Base-by-base conservation (phyloP, 2,329 filamentous ascomycete species). In the Torrubiellomyces zombiae region DNA sequence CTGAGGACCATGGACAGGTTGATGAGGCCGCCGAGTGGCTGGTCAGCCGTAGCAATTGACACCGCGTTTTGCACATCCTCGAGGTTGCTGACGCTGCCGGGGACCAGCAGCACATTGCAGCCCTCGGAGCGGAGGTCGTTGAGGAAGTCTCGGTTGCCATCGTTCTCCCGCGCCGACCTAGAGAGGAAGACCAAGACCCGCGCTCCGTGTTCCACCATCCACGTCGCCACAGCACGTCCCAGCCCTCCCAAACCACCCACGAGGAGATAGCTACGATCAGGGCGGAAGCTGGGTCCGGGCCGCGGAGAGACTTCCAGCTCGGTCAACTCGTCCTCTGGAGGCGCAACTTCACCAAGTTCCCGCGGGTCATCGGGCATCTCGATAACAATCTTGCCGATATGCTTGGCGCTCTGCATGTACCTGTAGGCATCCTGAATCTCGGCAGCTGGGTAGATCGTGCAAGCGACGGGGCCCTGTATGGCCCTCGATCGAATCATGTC, bases 1-100 rank as follows among this genome's bases (percentile, higher is more conserved):
- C 26, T 26, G 2, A 44, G 33, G 8, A 53, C 45, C 47, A 53
- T 50, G 4, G 53, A 38, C 15, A 39, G 31, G 22, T 55, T 48
- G 7, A 56, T 29, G 3, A 53, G 34, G 7, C 51, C 51, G 9
- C 37, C 33, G 8, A 55, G 35, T 3, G 47, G 45, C 30, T 13
- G 4, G 4, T 20, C 10, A 8, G 30, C 18, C 7, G 5, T 9
- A 3, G 14, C 7, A n/a, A n/a, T n/a, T n/a, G n/a, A n/a, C 8
- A 31, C 16, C 5, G 30, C 30, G 12, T 17, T 16, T 10, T 15
- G 20, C 2, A 34, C 30, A 16, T 28, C 30, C n/a, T 28, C 28
- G 7, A 32, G 9, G 4, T 27, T 26, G 2, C 20, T 13, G 9
- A 27, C 27, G n/a, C 18, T 20, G 3, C 31, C 36, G 21, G 34